phyloP scores from a whole-genome alignment of 1,284 basidiomycete species.

The Irpex sp. region DNA sequence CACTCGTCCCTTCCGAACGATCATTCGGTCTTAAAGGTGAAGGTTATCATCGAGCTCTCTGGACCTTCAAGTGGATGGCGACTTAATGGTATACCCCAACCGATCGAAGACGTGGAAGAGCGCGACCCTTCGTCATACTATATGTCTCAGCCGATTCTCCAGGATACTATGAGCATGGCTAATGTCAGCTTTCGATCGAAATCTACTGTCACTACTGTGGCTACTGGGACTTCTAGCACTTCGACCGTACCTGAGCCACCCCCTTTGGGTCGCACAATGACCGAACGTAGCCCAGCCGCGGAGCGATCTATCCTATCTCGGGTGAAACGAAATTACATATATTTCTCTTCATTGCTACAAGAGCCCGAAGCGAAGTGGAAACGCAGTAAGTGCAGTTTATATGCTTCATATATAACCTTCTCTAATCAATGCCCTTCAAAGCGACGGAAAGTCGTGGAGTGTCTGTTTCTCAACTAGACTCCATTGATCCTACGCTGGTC shows the following conservation, averaged over 20 bases:
- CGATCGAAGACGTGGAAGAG: conserved; percentile 62
- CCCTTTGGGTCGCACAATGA: conserved; percentile 28
- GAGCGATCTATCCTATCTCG: conserved; percentile 81
- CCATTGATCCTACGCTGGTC: conserved; percentile 95
- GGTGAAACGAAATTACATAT: conserved; percentile 93
- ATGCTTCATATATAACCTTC: no score
- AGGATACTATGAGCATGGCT: conserved; percentile 67
- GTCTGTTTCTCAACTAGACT: conserved; percentile 93
- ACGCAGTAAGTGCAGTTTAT: conserved; percentile 50
- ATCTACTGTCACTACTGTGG: conserved; percentile 39
- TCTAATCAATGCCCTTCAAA: conserved; percentile 23
- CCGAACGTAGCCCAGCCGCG: conserved; percentile 58
- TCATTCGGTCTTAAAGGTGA: conserved; percentile 77
- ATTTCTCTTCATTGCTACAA: conserved; percentile 95
- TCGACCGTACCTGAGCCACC: conserved; percentile 32
- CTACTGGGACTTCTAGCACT: conserved; percentile 23
- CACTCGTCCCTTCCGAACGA: conserved; percentile 72
- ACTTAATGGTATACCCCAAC: conserved; percentile 80
- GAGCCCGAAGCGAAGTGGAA: conserved; percentile 99
- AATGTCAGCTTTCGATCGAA: conserved; percentile 63
- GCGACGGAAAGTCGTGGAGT: conserved; percentile 87
- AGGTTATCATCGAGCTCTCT: conserved; percentile 77
- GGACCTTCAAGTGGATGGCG: conserved; percentile 72
- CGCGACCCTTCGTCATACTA: conserved; percentile 58
- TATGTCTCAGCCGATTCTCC: conserved; percentile 54